A percentile compares a stretch with the other conserved stretches of the same genome.
These are phyloP conservation scores for Tolypocladium ophioglossoides DNA, from an alignment of 2,329 filamentous ascomycete species.

Conservation along the genomic window DNA sequence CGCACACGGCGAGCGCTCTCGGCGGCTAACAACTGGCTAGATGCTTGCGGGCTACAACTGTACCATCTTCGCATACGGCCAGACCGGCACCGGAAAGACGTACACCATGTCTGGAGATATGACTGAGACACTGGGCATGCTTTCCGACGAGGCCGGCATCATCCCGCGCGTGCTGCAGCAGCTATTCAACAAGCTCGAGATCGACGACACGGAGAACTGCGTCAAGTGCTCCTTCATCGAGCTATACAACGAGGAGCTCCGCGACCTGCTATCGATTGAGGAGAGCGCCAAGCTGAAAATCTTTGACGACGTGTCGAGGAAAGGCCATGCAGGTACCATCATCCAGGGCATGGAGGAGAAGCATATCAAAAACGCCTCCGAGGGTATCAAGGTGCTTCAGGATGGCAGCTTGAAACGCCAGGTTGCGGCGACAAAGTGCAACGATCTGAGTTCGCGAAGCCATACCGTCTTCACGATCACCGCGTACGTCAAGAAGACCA, in stretches of 20 bases:
- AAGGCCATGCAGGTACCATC: slow-evolving; percentile 73
- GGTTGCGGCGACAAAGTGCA: slow-evolving; percentile 99
- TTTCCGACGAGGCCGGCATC: slow-evolving; percentile 88
- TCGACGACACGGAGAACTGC: slow-evolving; percentile 68
- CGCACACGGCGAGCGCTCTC: not conserved
- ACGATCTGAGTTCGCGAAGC: slow-evolving; percentile 91
- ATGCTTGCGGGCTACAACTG: slow-evolving; percentile 94
- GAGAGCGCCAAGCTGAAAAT: slow-evolving; percentile 86
- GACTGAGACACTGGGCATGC: slow-evolving; percentile 71
- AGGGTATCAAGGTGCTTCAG: slow-evolving; percentile 82
- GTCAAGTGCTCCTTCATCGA: slow-evolving; percentile 99
- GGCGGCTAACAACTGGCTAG: slow-evolving; percentile 31
- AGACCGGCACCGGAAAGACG: slow-evolving; percentile 96
- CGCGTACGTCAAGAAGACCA: slow-evolving; percentile 72
- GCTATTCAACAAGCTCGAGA: slow-evolving; percentile 75
- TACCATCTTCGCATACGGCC: slow-evolving; percentile 96
- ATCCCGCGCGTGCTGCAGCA: slow-evolving; percentile 84
- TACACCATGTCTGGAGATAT: slow-evolving; percentile 99
- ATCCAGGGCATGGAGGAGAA: slow-evolving; percentile 98
- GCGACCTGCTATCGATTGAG: slow-evolving; percentile 75
- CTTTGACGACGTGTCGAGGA: slow-evolving; percentile 80
- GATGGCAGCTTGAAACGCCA: slow-evolving; percentile 87
- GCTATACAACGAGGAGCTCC: slow-evolving; percentile 93
- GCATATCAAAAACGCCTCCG: slow-evolving; percentile 74
- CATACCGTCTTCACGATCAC: slow-evolving; percentile 98